A percentile compares a stretch with the other conserved stretches of the same genome.
Conservation (phyloP, 2,329 filamentous ascomycete genomes). For the Penicillium olsonii region DNA sequence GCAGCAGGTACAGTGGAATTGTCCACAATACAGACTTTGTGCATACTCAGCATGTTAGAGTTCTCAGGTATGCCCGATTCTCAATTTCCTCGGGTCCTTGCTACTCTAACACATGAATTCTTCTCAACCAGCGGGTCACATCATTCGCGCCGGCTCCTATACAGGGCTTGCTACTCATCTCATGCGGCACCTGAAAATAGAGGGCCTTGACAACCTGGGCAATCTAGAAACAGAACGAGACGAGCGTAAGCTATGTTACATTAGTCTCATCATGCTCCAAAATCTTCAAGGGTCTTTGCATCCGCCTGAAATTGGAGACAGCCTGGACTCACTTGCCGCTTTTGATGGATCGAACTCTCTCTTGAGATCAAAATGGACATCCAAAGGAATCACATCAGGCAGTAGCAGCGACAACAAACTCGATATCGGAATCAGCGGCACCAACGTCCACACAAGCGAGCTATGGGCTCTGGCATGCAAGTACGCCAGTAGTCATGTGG, state of each 20-base stretch:
- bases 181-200: constrained; percentile 13
- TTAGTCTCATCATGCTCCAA: constrained; percentile 37
- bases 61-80: constrained; percentile 27
- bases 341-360: neutral
- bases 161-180: constrained; percentile 22
- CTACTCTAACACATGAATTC: neutral
- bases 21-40: constrained; percentile 36
- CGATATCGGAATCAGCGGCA: constrained; percentile 41
- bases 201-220: constrained; percentile 15
- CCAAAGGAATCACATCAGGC: neutral
- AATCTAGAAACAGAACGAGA: constrained; percentile 23
- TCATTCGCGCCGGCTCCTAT: constrained; percentile 22
- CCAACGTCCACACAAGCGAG: constrained; percentile 44
- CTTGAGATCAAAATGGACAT: constrained; percentile 6
- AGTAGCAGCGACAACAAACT: constrained; percentile 11
- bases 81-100: neutral
- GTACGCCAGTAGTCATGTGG: constrained; percentile 46
- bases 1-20: constrained; percentile 32
- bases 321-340: constrained; percentile 11
- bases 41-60: constrained; percentile 33
- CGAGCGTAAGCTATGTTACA: constrained; percentile 30
- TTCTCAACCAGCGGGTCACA: constrained; percentile 16
- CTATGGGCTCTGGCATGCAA: constrained; percentile 49
- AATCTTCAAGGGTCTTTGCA: constrained; percentile 36
- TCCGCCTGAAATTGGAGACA: neutral